Conservation (phyloP, 2,329 filamentous ascomycete genomes). For the Tolypocladium amazonense region DNA sequence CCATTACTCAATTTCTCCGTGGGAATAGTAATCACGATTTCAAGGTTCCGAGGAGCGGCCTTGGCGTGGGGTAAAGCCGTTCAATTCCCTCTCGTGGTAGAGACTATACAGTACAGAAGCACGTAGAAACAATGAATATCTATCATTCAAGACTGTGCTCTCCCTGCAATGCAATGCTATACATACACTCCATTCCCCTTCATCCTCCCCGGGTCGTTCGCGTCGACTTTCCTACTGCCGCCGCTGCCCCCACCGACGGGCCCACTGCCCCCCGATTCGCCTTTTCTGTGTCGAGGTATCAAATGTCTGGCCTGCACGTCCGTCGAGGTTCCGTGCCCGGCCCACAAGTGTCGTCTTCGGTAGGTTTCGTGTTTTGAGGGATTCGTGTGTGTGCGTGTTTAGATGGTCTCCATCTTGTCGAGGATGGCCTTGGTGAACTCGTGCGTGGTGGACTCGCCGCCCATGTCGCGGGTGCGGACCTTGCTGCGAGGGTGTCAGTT, state of each 20-base stretch:
- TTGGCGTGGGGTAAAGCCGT: background rate
- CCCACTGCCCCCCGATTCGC: background rate
- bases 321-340: background rate
- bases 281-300: background rate
- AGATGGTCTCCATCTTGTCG: constrained; percentile 82
- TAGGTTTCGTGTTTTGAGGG: background rate
- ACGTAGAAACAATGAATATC: background rate
- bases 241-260: background rate
- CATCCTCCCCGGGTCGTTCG: background rate
- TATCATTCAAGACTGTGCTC: constrained; percentile 3
- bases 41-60: background rate
- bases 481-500: constrained; percentile 50
- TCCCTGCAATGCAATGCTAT: constrained; percentile 6
- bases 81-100: background rate
- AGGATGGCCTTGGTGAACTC: constrained; percentile 93
- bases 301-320: background rate
- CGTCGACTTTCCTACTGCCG: background rate
- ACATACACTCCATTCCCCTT: background rate
- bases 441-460: constrained; percentile 78
- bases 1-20: background rate
- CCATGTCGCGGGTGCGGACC: constrained; percentile 90
- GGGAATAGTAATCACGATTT: background rate
- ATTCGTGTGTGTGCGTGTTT: constrained; percentile 19
- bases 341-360: constrained; percentile 4
- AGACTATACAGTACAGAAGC: background rate